These are phyloP conservation scores for Cercospora zeae-maydis DNA, from an alignment of 2,329 filamentous ascomycete genomes.

Conservation along the genomic window DNA sequence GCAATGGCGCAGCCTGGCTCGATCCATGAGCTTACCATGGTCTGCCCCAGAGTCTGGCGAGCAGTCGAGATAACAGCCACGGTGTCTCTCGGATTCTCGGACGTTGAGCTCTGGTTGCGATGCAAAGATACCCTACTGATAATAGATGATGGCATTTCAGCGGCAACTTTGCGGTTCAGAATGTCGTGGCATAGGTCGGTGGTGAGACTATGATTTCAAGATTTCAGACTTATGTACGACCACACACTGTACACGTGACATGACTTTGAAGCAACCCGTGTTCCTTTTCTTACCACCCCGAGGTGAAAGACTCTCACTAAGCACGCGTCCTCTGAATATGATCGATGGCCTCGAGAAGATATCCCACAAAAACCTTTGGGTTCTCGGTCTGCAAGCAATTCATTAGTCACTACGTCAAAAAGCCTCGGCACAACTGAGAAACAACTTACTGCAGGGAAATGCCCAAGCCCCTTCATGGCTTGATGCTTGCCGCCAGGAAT, in stretches of 20 bases:
- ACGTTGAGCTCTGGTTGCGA: neutral
- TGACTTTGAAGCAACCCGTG: neutral
- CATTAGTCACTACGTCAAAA: neutral
- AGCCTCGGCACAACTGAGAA: neutral
- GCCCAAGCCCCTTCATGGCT: constrained; percentile 46
- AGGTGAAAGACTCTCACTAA: neutral
- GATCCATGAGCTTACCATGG: neutral
- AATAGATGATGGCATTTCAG: neutral
- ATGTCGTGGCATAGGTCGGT: neutral
- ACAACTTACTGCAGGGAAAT: constrained; percentile 42
- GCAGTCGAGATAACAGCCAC: neutral
- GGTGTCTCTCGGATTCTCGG: neutral
- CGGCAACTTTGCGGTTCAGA: neutral
- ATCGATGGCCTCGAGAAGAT: constrained; percentile 35
- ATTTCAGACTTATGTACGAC: neutral
- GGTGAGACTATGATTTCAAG: neutral
- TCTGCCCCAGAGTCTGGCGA: neutral
- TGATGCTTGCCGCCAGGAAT: constrained; percentile 46
- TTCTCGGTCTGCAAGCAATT: constrained; percentile 37
- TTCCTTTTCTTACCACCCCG: neutral
- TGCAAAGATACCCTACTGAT: neutral
- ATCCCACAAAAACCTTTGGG: constrained; percentile 34
- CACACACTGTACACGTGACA: neutral
- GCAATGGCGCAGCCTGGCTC: neutral
- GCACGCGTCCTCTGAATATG: constrained; percentile 32